Conservation (phyloP, 306 rosid species). For the Urtica urens region DNA sequence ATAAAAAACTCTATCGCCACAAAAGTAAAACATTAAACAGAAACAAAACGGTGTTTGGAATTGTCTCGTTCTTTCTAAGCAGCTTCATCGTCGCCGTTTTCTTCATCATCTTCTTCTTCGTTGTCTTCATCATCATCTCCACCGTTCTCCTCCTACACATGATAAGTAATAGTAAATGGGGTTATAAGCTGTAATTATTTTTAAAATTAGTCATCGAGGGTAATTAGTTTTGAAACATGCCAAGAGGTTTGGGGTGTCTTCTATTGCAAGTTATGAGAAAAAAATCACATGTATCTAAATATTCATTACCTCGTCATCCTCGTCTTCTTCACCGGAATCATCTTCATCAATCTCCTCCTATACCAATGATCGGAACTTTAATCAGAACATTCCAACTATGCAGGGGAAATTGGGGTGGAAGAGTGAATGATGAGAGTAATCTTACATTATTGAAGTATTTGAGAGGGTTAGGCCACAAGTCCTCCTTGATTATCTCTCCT, state of each 20-base stretch:
- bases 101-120: not conserved
- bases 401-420: not conserved
- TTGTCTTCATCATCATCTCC: not conserved
- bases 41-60: no score
- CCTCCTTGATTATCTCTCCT: conserved; percentile 58
- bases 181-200: not conserved
- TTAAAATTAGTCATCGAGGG: not conserved
- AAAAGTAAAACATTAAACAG: not conserved
- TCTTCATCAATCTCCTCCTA: conserved; percentile 42
- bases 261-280: not conserved
- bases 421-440: not conserved
- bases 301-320: not conserved
- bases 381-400: not conserved
- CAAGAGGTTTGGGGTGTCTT: not conserved
- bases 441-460: conserved; percentile 58
- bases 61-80: not conserved
- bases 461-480: conserved; percentile 70
- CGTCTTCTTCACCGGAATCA: conserved; percentile 30
- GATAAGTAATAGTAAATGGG: not conserved
- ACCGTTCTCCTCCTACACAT: not conserved
- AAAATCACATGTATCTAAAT: not conserved
- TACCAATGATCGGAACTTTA: not conserved
- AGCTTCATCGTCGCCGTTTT: not conserved
- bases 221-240: not conserved
- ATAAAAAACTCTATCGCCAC: not conserved